Evolutionary conservation across 2,329 filamentous ascomycete genomes (phyloP), one percentile per base, ranked within the genome.

Genomic region (Tolypocladium pustulatum): DNA sequence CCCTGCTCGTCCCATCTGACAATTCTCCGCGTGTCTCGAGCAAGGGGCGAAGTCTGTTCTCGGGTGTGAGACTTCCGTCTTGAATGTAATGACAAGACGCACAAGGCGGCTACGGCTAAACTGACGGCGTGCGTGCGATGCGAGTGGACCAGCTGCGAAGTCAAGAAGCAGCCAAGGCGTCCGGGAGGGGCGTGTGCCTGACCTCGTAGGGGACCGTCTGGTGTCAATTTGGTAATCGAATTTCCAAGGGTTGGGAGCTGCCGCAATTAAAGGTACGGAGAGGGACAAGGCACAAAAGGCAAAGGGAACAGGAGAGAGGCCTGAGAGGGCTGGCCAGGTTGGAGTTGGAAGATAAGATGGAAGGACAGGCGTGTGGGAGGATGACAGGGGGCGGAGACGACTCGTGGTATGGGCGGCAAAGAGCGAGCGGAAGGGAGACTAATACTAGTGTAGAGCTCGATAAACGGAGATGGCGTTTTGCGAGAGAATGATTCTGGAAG

Each of bases 1-100:
- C 66, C 64, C 65, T 65, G 65, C 61, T 59, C 61, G 65, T 65
- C 67, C 63, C 68, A 67, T 60, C 62, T 64, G 64, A 72, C 67
- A 73, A 72, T 72, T 73, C 71, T 72, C 71, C 71, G 70, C 65
- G 65, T 67, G 66, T 67, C 65, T 70, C 63, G 63, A 62, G 61
- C 36, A 27, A 61, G 60, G 59, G 60, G 60, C 58, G 63, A 62
- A 61, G 57, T 65, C 64, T 58, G 60, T 54, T 46, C 13, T 46
- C 25, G 55, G 56, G 63, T 61, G 61, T 62, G 63, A 62, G 61
- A 57, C 62, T 58, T 62, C 61, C 60, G 62, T 64, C 60, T 61
- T 60, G 63, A 61, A 69, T 32, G 17, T 41, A 34, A 34, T 57
- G 25, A 68, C 65, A 65, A 67, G 64, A 68, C 67, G 65, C 58